Evolutionary conservation across 257 asterid genomes (phyloP).

Genomic region (Solanum okadae): DNA sequence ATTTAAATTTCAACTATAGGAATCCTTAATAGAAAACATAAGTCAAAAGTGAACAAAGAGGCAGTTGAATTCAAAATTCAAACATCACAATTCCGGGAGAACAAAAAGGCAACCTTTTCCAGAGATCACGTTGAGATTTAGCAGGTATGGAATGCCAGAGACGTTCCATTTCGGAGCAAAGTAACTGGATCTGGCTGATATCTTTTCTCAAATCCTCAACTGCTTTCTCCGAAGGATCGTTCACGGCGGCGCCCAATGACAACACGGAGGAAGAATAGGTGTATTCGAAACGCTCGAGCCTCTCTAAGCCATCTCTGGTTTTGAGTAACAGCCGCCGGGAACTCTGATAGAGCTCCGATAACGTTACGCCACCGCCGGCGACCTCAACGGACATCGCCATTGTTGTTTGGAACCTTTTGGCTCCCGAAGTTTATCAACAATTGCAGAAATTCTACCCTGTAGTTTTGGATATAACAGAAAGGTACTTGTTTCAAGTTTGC

Average conservation of each 20-base stretch:
- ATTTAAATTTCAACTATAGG: neutral
- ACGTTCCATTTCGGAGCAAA: neutral
- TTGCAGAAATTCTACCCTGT: neutral
- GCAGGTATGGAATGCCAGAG: neutral
- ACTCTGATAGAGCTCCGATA: neutral
- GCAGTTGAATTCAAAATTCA: neutral
- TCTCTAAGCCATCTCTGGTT: neutral
- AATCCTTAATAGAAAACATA: too few species aligned
- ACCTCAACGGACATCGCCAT: neutral
- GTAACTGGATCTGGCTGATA: neutral
- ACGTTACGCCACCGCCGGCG: neutral
- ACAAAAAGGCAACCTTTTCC: neutral
- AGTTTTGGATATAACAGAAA: too few species aligned
- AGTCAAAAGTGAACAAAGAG: neutral
- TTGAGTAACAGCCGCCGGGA: neutral
- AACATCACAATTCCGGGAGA: neutral
- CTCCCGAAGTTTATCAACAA: neutral
- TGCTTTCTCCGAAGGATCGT: neutral
- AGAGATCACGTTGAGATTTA: neutral
- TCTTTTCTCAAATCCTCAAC: neutral
- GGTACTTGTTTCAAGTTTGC: too few species aligned
- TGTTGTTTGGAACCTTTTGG: neutral
- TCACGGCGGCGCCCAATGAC: neutral
- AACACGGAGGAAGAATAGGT: neutral
- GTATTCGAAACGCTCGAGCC: neutral